A percentile compares a stretch with the other conserved stretches of the same genome.
These are phyloP conservation scores for Barbarea vulgaris DNA, from an alignment of 345 rosid genomes.

Conservation along the genomic window DNA sequence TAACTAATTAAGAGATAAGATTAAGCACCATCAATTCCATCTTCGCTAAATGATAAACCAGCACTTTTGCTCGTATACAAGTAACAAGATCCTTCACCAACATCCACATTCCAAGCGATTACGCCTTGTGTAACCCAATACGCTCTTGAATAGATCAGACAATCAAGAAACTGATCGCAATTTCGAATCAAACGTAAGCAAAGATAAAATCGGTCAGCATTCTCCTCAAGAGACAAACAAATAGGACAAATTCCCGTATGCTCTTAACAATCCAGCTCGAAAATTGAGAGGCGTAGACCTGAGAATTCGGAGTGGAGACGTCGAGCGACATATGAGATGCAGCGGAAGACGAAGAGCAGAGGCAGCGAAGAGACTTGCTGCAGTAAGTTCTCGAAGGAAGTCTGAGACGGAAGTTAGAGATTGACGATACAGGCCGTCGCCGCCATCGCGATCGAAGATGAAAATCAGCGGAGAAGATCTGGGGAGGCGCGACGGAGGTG, in stretches of 20 bases:
- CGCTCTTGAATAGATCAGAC: constrained; percentile 62
- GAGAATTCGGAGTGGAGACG: constrained; percentile 47
- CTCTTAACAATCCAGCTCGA: neutral
- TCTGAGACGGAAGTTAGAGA: constrained; percentile 24
- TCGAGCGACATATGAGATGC: constrained; percentile 52
- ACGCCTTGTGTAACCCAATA: constrained; percentile 66
- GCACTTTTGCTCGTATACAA: constrained; percentile 70
- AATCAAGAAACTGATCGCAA: constrained; percentile 53
- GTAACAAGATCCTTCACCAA: constrained; percentile 61
- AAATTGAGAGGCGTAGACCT: constrained; percentile 44
- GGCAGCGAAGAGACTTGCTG: constrained; percentile 39
- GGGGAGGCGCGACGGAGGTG: constrained; percentile 26
- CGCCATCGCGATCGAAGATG: constrained; percentile 14
- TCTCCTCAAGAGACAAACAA: constrained; percentile 5
- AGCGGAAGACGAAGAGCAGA: constrained; percentile 45
- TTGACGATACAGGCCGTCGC: constrained; percentile 29
- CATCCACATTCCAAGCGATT: constrained; percentile 85
- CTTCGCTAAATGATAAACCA: constrained; percentile 54
- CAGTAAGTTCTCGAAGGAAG: constrained; percentile 5
- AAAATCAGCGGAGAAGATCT: constrained; percentile 9
- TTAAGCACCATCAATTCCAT: constrained; percentile 62
- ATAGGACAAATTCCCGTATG: neutral
- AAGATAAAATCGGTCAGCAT: neutral
- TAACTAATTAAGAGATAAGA: neutral
- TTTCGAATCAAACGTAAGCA: constrained; percentile 14